Evolutionary conservation across 768 basidiomycete species (phyloP).

Genomic region (Agaricus blazei): DNA sequence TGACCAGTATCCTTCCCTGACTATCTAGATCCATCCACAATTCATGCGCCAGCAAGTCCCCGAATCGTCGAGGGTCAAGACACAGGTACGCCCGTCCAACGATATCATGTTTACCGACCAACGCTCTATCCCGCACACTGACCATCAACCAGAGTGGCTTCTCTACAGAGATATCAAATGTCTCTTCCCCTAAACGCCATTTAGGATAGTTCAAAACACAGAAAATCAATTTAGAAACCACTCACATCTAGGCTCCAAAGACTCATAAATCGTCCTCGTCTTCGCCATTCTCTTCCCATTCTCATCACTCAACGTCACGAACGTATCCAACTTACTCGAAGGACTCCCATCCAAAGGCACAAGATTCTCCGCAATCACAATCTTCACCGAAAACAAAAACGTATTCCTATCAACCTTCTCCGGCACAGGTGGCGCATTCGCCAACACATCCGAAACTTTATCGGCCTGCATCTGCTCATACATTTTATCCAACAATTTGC

Average conservation of each 20-base stretch:
- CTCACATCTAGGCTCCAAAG: slow-evolving; percentile 84
- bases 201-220: not conserved
- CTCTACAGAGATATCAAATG: slow-evolving; percentile 91
- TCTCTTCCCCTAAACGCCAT: slow-evolving; percentile 81
- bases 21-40: slow-evolving; percentile 89
- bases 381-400: slow-evolving; percentile 91
- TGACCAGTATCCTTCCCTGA: slow-evolving; percentile 75
- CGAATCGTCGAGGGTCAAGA: slow-evolving; percentile 83
- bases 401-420: slow-evolving; percentile 61
- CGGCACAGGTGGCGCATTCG: slow-evolving; percentile 62
- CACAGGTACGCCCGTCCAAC: slow-evolving; percentile 90
- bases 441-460: slow-evolving; percentile 64
- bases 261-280: slow-evolving; percentile 94
- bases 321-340: slow-evolving; percentile 83
- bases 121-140: slow-evolving; percentile 84
- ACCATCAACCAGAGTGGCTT: slow-evolving; percentile 97
- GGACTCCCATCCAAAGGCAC: slow-evolving; percentile 70
- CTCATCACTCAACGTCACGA: slow-evolving; percentile 92
- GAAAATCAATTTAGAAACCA: slow-evolving; percentile 9
- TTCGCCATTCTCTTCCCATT: slow-evolving; percentile 86
- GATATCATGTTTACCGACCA: slow-evolving; percentile 90
- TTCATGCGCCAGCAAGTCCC: slow-evolving; percentile 87
- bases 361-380: slow-evolving; percentile 88
- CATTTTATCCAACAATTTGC: slow-evolving; percentile 88
- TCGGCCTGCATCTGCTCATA: slow-evolving; percentile 91